Percentiles rank a stretch among this genome's conserved stretches.
These are phyloP conservation scores for Diaporthe citriasiana DNA, from an alignment of 2,329 filamentous ascomycete species.

Conservation along the genomic window DNA sequence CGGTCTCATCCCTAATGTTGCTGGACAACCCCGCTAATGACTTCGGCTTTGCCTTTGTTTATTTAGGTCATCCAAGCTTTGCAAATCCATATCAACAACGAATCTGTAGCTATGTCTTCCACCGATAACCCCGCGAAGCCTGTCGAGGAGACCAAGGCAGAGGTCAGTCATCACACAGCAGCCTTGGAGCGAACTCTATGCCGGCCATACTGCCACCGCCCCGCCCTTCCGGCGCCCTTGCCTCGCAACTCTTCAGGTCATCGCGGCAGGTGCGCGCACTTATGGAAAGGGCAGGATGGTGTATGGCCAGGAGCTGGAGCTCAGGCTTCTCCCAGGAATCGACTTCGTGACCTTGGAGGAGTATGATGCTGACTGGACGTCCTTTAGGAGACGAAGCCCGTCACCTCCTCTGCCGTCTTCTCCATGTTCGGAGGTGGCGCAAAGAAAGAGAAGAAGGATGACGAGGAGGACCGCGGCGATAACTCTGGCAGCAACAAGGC, in stretches of 20 bases:
- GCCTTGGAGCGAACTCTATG: not conserved
- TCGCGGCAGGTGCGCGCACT: slow-evolving; percentile 15
- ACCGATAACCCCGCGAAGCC: slow-evolving; percentile 53
- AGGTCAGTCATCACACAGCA: slow-evolving; percentile 33
- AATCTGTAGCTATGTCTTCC: slow-evolving; percentile 50
- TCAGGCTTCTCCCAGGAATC: not conserved
- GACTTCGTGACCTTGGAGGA: no score
- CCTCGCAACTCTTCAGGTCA: not conserved
- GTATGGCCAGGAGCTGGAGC: not conserved
- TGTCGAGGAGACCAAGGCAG: slow-evolving; percentile 51
- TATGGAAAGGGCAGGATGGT: not conserved
- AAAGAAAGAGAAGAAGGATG: slow-evolving; percentile 95
- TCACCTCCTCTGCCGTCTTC: slow-evolving; percentile 81
- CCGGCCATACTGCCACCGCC: not conserved
- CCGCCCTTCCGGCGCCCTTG: slow-evolving; percentile 8
- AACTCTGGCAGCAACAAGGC: slow-evolving; percentile 91
- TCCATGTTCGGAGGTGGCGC: slow-evolving; percentile 99
- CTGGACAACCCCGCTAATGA: slow-evolving; percentile 40
- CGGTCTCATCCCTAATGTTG: not conserved
- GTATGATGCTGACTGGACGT: slow-evolving; percentile 13
- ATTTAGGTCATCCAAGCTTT: slow-evolving; percentile 37
- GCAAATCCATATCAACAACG: slow-evolving; percentile 23
- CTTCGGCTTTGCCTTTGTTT: slow-evolving; percentile 38
- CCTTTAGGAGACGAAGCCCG: slow-evolving; percentile 52
- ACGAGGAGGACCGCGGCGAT: slow-evolving; percentile 85